phyloP scores from a whole-genome alignment of 2,329 filamentous ascomycete species.

The Chaetomiaceae sp. region DNA sequence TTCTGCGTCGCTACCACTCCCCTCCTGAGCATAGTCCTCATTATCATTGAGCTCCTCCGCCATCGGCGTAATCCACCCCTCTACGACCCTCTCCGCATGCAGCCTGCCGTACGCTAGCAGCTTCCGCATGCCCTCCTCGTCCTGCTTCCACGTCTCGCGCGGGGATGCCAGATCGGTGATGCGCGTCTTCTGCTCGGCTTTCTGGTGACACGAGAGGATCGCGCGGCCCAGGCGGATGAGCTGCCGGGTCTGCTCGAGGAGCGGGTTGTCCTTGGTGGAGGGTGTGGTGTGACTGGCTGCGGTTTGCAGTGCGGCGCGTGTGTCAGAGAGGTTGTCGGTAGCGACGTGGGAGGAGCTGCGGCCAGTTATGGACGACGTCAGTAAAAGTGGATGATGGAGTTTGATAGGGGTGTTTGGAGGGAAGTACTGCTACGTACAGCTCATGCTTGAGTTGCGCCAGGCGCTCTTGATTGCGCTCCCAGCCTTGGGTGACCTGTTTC shows the following conservation, averaged over 20 bases:
- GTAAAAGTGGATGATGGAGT: not conserved
- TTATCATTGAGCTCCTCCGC: not conserved
- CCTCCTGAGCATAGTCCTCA: not conserved
- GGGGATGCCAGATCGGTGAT: constrained; percentile 24
- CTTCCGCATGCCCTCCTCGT: constrained; percentile 29
- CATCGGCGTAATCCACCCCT: constrained; percentile 18
- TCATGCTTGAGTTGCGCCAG: constrained; percentile 24
- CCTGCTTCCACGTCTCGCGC: constrained; percentile 29
- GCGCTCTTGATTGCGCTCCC: constrained; percentile 18
- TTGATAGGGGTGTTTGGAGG: not conserved
- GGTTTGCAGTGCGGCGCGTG: constrained; percentile 8
- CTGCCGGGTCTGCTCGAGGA: constrained; percentile 14
- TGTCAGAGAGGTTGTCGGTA: not conserved
- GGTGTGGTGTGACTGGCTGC: not conserved
- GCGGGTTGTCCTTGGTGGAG: constrained; percentile 9
- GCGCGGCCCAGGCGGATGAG: constrained; percentile 20
- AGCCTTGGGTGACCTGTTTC: constrained; percentile 20
- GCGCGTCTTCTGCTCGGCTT: constrained; percentile 24
- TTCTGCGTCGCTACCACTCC: constrained; percentile 22
- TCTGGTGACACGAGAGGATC: constrained; percentile 28
- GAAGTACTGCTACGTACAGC: constrained; percentile 29
- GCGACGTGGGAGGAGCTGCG: not conserved
- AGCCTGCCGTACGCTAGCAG: constrained; percentile 29
- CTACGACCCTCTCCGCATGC: constrained; percentile 26
- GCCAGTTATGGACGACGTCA: not conserved